These are phyloP conservation scores for Fusarium sp. DNA, from an alignment of 2,329 filamentous ascomycete genomes.

Conservation along the genomic window DNA sequence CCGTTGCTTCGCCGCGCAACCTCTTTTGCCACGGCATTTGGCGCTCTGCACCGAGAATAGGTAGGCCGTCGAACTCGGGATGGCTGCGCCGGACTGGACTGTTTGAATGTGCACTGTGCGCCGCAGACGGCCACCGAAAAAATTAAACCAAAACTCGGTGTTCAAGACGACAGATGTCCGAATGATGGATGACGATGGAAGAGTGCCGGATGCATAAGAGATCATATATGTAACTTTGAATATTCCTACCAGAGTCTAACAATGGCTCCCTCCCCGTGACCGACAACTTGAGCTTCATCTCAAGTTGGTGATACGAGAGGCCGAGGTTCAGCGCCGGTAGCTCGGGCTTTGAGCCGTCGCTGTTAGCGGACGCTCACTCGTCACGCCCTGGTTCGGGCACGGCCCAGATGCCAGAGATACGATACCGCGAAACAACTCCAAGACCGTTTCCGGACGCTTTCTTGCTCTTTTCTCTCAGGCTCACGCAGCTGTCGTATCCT, in stretches of 20 bases:
- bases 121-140: constrained; percentile 4
- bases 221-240: constrained; percentile 25
- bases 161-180: constrained; percentile 19
- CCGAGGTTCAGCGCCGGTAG: constrained; percentile 26
- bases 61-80: constrained; percentile 11
- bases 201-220: constrained; percentile 28
- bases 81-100: constrained; percentile 30
- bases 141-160: constrained; percentile 23
- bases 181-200: constrained; percentile 30
- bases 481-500: constrained; percentile 20
- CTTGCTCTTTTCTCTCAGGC: not conserved
- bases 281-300: constrained; percentile 12
- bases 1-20: constrained; percentile 24
- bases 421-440: constrained; percentile 6
- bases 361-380: constrained; percentile 17
- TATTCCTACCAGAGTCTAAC: not conserved
- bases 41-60: constrained; percentile 4
- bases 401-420: constrained; percentile 15
- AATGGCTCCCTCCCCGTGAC: not conserved
- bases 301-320: constrained; percentile 35
- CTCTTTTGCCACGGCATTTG: constrained; percentile 37
- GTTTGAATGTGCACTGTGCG: constrained; percentile 29
- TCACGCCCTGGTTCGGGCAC: constrained; percentile 2
- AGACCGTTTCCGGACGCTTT: constrained; percentile 32
- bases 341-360: constrained; percentile 22